A percentile compares a stretch with the other conserved stretches of the same genome.
phyloP scores from a whole-genome alignment of 179 eudicot genomes.

The Spinacia oleracea region DNA sequence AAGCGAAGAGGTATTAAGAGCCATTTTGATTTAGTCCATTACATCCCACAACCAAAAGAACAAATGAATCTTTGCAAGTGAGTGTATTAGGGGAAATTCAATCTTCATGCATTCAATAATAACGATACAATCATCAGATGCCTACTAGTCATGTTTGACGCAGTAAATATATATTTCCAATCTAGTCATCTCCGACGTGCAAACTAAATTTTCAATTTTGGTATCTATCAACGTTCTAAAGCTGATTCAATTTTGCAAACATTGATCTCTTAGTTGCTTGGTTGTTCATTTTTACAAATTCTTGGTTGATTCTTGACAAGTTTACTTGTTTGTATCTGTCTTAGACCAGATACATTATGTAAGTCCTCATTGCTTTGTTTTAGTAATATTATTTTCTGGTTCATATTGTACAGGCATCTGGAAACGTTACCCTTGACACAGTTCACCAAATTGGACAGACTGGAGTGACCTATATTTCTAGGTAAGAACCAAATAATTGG shows the following conservation, averaged over 20 bases:
- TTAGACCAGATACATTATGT: neutral
- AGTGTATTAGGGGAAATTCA: neutral
- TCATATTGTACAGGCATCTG: conserved; percentile 73
- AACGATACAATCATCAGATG: too few species aligned
- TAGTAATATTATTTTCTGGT: neutral
- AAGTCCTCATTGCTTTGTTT: neutral
- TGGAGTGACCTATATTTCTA: conserved; percentile 92
- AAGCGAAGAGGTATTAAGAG: too few species aligned
- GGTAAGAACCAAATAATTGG: conserved; percentile 42
- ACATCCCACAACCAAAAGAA: too few species aligned
- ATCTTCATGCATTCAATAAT: neutral
- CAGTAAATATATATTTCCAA: neutral
- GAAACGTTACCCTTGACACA: conserved; percentile 93
- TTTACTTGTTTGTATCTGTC: too few species aligned
- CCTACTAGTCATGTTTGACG: neutral
- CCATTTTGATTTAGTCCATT: too few species aligned
- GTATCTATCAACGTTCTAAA: neutral
- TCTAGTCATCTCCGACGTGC: neutral
- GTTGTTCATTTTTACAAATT: neutral
- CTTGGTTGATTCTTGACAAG: neutral
- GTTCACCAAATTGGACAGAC: conserved; percentile 89
- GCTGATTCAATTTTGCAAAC: neutral
- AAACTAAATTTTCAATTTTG: neutral
- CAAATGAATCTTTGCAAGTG: neutral
- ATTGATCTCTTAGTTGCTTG: neutral